Percentiles rank a stretch among this genome's conserved stretches.
These are phyloP conservation scores for Quercus cerris DNA, from an alignment of 306 rosid species.

Conservation along the genomic window DNA sequence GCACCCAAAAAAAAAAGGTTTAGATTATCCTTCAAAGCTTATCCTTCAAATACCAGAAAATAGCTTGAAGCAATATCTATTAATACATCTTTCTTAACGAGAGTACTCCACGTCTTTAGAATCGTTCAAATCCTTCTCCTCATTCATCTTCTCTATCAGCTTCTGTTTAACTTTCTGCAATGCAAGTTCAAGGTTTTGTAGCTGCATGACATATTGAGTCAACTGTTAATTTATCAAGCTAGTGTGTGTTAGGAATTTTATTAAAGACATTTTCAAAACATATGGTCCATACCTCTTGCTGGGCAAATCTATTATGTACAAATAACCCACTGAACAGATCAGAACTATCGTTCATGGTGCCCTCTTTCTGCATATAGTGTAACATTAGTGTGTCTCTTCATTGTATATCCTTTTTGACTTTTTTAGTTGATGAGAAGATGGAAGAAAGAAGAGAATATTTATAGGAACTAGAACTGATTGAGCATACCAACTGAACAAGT, in stretches of 20 bases:
- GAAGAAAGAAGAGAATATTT: not conserved
- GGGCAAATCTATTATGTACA: constrained; percentile 50
- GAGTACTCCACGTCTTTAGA: not conserved
- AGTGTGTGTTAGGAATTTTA: not conserved
- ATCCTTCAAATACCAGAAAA: not conserved
- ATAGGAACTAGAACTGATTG: not conserved
- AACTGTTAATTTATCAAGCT: not conserved
- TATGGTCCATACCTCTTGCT: constrained; percentile 52
- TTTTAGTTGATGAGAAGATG: not conserved
- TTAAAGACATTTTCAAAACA: not conserved
- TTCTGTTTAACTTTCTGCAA: constrained; percentile 27
- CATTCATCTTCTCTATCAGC: constrained; percentile 20
- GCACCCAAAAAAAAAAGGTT: no score
- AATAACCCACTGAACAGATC: constrained; percentile 58
- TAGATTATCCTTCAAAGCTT: not conserved
- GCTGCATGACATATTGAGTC: constrained; percentile 6
- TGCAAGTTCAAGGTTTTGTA: constrained; percentile 32
- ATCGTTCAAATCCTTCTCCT: not conserved
- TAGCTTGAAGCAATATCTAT: no score
- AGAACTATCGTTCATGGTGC: constrained; percentile 34
- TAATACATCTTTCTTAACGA: not conserved
- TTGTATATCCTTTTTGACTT: not conserved
- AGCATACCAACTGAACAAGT: constrained; percentile 45
- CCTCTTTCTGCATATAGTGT: constrained; percentile 49
- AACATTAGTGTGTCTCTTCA: constrained; percentile 4